A percentile compares a stretch with the other conserved stretches of the same genome.
phyloP scores from a whole-genome alignment of 75 land plant species.

The Isoetes taiwanensis region DNA sequence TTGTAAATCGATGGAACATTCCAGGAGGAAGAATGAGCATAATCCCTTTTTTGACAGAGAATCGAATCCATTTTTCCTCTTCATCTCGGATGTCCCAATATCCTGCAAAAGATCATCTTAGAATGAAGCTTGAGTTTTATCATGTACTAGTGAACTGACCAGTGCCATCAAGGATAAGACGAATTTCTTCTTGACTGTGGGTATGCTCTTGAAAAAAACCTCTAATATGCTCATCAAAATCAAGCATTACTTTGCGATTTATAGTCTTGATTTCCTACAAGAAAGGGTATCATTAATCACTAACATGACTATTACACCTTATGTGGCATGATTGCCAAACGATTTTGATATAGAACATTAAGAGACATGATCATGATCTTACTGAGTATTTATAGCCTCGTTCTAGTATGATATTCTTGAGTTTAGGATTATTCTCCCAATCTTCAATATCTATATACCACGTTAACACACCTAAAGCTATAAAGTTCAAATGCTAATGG shows the following conservation, averaged over 20 bases:
- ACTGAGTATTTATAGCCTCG: not conserved
- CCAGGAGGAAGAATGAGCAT: not conserved
- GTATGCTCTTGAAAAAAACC: no score
- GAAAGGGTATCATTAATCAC: no score
- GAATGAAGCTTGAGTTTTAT: no score
- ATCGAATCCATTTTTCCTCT: not conserved
- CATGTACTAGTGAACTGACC: no score
- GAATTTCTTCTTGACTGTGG: no score
- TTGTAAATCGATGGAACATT: not conserved
- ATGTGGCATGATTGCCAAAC: not conserved
- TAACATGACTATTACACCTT: no score
- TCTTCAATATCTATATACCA: not conserved
- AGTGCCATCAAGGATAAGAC: no score
- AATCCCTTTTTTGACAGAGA: not conserved
- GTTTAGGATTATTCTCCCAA: not conserved
- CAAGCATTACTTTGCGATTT: no score
- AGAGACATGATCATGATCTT: not conserved
- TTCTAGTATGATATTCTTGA: not conserved
- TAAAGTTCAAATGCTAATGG: not conserved
- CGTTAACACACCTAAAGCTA: not conserved
- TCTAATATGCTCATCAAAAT: no score
- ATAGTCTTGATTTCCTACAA: no score
- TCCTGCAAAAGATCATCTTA: conserved; percentile 4
- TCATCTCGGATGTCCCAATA: not conserved
- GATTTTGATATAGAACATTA: not conserved